These are phyloP conservation scores for Magnolia kwangsiensis DNA, from an alignment of 164 flowering plant species.

Conservation along the genomic window DNA sequence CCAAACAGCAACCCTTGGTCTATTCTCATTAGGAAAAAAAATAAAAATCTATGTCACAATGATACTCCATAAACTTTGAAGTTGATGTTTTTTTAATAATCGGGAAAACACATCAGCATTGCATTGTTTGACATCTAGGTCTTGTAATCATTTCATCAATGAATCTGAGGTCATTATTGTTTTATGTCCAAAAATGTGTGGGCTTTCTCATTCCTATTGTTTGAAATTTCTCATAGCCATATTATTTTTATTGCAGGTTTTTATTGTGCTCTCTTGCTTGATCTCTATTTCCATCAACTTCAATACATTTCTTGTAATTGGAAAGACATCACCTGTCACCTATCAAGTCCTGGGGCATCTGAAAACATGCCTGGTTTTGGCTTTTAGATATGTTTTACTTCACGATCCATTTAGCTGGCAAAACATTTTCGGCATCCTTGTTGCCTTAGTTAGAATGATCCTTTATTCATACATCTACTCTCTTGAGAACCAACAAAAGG, in stretches of 20 bases:
- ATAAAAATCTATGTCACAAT: too few relatives aligned
- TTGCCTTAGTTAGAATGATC: conserved; percentile 88
- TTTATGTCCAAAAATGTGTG: too few relatives aligned
- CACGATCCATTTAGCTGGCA: conserved; percentile 89
- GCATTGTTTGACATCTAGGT: too few relatives aligned
- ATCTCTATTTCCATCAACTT: conserved; percentile 95
- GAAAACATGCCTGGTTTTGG: conserved; percentile 90
- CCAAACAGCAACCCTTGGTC: too few relatives aligned
- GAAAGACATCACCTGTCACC: conserved; percentile 97
- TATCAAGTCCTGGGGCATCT: conserved; percentile 97
- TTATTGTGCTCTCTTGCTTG: conserved; percentile 89
- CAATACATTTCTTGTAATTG: conserved; percentile 94
- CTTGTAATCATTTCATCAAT: too few relatives aligned
- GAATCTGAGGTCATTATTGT: too few relatives aligned
- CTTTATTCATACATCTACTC: conserved; percentile 78
- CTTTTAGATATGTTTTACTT: conserved; percentile 83
- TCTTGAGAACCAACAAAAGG: conserved; percentile 69
- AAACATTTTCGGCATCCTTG: conserved; percentile 76
- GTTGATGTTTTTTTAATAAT: too few relatives aligned
- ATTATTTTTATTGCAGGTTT: conserved; percentile 53
- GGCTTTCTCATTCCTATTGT: too few relatives aligned
- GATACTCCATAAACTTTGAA: too few relatives aligned
- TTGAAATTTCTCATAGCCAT: too few relatives aligned
- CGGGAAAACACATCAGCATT: too few relatives aligned
- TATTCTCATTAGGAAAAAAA: too few relatives aligned